Evolutionary conservation across 2,329 filamentous ascomycete genomes (phyloP), one percentile per base, ranked within the genome.

Genomic region (Fusarium illudens): DNA sequence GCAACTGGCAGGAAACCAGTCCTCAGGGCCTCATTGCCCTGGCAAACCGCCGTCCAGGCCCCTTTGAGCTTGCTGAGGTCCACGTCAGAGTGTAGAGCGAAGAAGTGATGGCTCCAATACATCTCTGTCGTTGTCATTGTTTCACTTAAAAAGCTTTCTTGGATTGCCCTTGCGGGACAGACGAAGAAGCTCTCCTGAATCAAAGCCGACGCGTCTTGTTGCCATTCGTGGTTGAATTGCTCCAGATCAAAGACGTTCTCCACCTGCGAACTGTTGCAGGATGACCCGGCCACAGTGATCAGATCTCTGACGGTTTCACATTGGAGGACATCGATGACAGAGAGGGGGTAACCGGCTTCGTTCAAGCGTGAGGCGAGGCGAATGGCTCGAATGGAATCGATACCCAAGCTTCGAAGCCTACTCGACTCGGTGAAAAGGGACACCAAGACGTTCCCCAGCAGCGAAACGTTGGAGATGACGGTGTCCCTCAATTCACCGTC

Each of bases 371-470:
- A 57, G 22, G 32, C 32, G 30, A 57, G 42, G 17, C 53, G 53
- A 30, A 57, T 49, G n/a, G 53, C 53, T 57, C 53, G 32, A 22
- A 57, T 57, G 39, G 53, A 57, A 15, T 57, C 53, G 15, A 57
- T 57, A 15, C 53, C 53, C 42, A 57, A 30, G 11, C 32, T 49
- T 17, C 53, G 42, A 22, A 57, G 53, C 30, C 53, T 57, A 11
- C 53, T 57, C 13, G 30, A 49, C 22, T 57, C 53, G 4, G 20
- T 49, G 25, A 57, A 36, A 7, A 46, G 44, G 8, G 53, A n/a
- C 30, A 11, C 9, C 42, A 25, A n/a, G 22, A 49, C 22, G 13
- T 49, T 37, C n/a, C 20, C 42, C 30, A 57, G 42, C 2, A 49
- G n/a, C 12, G 53, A 57, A 37, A 57, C 34, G 12, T 29, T 37